A percentile compares a stretch with the other conserved stretches of the same genome.
phyloP scores from a whole-genome alignment of 345 rosid species.

The Eucalyptus sp. region DNA sequence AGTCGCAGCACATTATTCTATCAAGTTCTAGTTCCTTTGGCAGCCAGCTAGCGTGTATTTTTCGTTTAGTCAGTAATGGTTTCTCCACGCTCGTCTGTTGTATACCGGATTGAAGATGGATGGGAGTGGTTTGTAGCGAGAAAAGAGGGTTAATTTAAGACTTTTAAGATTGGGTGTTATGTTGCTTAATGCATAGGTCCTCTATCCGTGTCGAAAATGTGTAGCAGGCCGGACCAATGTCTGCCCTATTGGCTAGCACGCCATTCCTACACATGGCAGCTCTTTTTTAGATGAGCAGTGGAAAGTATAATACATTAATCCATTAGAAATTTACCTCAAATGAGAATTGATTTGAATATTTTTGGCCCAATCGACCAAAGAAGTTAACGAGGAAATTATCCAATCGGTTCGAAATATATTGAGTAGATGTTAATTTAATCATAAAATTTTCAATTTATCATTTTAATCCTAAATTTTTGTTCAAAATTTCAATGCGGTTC shows the following conservation, averaged over 20 bases:
- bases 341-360: too few species aligned
- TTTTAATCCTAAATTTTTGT: accelerated
- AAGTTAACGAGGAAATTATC: accelerated
- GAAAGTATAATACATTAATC: not conserved
- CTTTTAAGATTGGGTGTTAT: not conserved
- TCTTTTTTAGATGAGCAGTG: not conserved
- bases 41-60: not conserved
- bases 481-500: not conserved
- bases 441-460: too few species aligned
- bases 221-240: not conserved
- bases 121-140: not conserved
- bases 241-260: not conserved
- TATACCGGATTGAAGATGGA: not conserved
- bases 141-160: not conserved
- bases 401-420: too few species aligned
- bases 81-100: not conserved
- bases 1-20: not conserved
- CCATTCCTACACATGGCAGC: not conserved
- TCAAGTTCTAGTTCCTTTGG: not conserved
- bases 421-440: too few species aligned
- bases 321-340: not conserved
- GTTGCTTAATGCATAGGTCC: not conserved
- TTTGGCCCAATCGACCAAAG: accelerated
- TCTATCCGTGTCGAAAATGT: not conserved
- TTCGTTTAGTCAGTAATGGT: not conserved